These are phyloP conservation scores for Lecanosticta acicola DNA, from an alignment of 2,329 filamentous ascomycete genomes.

Conservation along the genomic window DNA sequence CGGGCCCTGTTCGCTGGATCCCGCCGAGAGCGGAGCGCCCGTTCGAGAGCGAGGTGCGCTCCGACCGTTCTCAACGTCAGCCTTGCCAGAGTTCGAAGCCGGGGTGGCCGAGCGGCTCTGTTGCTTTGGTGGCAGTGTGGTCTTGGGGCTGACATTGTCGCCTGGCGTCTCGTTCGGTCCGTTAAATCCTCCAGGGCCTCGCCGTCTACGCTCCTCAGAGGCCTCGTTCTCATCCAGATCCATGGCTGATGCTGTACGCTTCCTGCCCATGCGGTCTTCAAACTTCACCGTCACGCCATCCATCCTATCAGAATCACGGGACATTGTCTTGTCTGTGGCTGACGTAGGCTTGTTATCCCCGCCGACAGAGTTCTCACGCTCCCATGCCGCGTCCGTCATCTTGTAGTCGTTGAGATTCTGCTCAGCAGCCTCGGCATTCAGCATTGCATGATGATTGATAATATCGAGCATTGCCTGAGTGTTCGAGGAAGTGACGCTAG, in stretches of 20 bases:
- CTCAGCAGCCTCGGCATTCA: not conserved
- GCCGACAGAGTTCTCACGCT: not conserved
- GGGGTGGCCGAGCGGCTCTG: constrained; percentile 3
- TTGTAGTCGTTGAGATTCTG: not conserved
- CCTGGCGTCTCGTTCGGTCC: not conserved
- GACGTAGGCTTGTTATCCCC: not conserved
- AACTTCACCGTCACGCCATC: constrained; percentile 32
- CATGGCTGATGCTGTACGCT: constrained; percentile 4
- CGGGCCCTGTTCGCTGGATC: constrained; percentile 5
- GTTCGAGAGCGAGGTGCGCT: constrained; percentile 14
- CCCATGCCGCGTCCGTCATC: not conserved
- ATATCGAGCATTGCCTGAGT: constrained; percentile 25
- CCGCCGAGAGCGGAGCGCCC: constrained; percentile 20
- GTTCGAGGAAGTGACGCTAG: constrained; percentile 11
- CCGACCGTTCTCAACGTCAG: not conserved
- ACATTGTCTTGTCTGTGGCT: not conserved
- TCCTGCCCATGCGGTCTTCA: constrained; percentile 26
- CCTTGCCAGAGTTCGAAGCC: not conserved
- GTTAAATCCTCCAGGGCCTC: not conserved
- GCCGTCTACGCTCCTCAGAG: not conserved
- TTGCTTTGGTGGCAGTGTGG: not conserved
- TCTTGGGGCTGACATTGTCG: not conserved
- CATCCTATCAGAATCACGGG: constrained; percentile 34
- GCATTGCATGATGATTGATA: constrained; percentile 6
- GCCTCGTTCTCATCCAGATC: constrained; percentile 33